A percentile compares a stretch with the other conserved stretches of the same genome.
Conservation (phyloP, 768 basidiomycete species). For the Mycena amicta region DNA sequence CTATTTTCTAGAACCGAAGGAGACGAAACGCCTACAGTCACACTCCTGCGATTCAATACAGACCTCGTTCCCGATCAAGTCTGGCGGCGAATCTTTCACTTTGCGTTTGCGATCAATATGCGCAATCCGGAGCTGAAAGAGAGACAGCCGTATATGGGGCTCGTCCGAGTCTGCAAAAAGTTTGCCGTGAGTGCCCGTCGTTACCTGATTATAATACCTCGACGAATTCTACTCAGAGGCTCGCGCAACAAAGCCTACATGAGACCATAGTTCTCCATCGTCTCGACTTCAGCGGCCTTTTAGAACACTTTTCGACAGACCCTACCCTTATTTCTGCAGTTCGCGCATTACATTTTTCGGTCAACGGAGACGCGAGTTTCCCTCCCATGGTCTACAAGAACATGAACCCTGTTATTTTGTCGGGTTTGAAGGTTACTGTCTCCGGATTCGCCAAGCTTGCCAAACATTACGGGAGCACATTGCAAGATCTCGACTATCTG, state of each 20-base stretch:
- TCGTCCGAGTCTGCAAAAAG: constrained; percentile 10
- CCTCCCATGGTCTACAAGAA: neutral
- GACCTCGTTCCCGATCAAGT: neutral
- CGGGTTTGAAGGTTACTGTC: neutral
- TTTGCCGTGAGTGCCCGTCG: constrained; percentile 8
- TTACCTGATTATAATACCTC: neutral
- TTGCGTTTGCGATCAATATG: neutral
- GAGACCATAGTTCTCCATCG: neutral
- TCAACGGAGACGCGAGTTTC: neutral
- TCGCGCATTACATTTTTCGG: neutral
- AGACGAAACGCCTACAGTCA: neutral
- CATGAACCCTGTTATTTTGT: neutral
- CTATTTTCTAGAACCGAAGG: neutral
- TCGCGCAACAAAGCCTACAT: constrained; percentile 6
- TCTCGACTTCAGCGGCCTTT: neutral
- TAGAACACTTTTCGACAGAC: neutral
- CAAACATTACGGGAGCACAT: constrained; percentile 7
- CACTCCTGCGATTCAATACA: neutral
- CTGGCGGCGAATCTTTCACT: constrained; percentile 4
- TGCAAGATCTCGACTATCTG: constrained; percentile 6
- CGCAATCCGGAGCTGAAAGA: neutral
- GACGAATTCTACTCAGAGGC: no score
- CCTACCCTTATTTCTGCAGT: neutral
- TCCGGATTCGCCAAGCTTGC: constrained; percentile 7
- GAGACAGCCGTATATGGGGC: neutral